phyloP scores from a whole-genome alignment of 495 filamentous ascomycete species.

The Antarctomyces pellizariae region DNA sequence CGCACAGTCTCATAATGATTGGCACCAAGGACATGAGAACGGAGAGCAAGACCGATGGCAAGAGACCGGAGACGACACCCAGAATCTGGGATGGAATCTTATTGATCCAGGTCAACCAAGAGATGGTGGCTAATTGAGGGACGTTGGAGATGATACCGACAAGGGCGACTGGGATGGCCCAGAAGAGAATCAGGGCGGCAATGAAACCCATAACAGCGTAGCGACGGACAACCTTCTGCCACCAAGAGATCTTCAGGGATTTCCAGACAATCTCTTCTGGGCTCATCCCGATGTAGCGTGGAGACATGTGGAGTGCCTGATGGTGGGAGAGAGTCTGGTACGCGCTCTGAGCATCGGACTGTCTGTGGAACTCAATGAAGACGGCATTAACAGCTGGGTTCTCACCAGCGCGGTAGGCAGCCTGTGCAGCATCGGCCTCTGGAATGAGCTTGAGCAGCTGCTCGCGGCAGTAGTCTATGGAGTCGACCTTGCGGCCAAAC shows the following conservation, averaged over 20 bases:
- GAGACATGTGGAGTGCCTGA: slow-evolving; percentile 78
- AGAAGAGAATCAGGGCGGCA: slow-evolving; percentile 68
- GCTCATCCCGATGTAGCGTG: slow-evolving; percentile 65
- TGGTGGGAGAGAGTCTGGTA: slow-evolving; percentile 76
- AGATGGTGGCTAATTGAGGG: slow-evolving; percentile 33
- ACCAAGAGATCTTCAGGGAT: slow-evolving; percentile 73
- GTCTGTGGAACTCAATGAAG: slow-evolving; percentile 71
- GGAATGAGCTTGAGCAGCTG: slow-evolving; percentile 68
- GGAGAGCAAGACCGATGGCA: slow-evolving; percentile 58
- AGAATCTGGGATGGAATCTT: slow-evolving; percentile 44
- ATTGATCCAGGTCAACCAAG: slow-evolving; percentile 53
- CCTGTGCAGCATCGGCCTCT: slow-evolving; percentile 53
- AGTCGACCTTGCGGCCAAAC: slow-evolving; percentile 83
- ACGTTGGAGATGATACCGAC: slow-evolving; percentile 82
- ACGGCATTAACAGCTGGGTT: slow-evolving; percentile 45
- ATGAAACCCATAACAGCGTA: slow-evolving; percentile 49
- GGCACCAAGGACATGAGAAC: slow-evolving; percentile 81
- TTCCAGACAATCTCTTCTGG: slow-evolving; percentile 79
- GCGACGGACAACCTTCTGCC: slow-evolving; percentile 54
- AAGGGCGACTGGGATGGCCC: slow-evolving; percentile 75
- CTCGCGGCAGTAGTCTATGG: slow-evolving; percentile 74
- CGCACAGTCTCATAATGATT: slow-evolving; percentile 51
- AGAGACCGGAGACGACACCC: slow-evolving; percentile 65
- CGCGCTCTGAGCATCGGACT: slow-evolving; percentile 67
- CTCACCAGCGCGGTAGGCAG: slow-evolving; percentile 43